Evolutionary conservation across 2,329 filamentous ascomycete species (phyloP).

Genomic region (Fusarium decemcellulare): DNA sequence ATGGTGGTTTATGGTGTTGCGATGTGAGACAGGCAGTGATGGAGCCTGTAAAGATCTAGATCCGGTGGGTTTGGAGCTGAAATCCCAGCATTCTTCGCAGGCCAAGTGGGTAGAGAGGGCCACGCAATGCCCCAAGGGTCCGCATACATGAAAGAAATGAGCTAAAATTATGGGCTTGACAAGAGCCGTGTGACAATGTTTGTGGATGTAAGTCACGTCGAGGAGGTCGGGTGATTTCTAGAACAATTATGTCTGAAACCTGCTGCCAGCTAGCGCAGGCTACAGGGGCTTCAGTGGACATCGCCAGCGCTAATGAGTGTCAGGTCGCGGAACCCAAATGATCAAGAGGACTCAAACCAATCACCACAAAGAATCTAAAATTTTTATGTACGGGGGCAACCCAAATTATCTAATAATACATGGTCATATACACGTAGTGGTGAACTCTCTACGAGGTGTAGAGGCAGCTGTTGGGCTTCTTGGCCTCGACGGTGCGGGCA

Average conservation of each 20-base stretch:
- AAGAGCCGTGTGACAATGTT: background rate
- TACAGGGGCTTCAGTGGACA: too few relatives aligned
- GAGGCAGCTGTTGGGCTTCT: conserved; percentile 52
- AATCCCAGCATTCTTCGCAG: background rate
- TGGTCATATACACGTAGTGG: background rate
- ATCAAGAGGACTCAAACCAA: background rate
- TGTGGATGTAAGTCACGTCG: background rate
- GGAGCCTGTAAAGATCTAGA: background rate
- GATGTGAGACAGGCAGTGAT: background rate
- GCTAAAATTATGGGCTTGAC: background rate
- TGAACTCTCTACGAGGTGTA: conserved; percentile 47
- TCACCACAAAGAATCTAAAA: background rate
- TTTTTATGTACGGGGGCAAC: background rate
- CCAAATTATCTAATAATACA: conserved; percentile 2
- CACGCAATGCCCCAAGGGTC: background rate
- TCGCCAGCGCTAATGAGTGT: too few relatives aligned
- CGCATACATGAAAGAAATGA: background rate
- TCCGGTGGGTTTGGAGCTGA: background rate
- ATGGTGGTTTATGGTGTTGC: background rate
- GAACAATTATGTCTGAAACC: too few relatives aligned
- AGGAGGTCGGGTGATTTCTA: background rate
- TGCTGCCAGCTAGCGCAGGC: too few relatives aligned
- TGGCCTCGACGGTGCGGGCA: conserved; percentile 46
- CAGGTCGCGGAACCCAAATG: too few relatives aligned
- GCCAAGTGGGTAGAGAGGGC: background rate